Base-by-base conservation (phyloP, 257 asterid genomes). In the Solanum dulcamara region DNA sequence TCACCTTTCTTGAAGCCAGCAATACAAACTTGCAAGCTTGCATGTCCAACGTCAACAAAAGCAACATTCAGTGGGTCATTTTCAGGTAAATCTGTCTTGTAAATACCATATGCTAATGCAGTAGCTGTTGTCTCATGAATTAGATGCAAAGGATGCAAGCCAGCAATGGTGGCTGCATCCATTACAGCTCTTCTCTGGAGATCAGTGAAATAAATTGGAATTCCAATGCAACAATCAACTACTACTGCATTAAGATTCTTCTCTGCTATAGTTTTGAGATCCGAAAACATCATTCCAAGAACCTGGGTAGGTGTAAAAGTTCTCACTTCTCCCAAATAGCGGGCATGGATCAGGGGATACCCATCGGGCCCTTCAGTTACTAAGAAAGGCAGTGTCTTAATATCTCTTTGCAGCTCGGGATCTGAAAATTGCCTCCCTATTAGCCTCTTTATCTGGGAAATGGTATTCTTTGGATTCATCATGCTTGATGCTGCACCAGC, bases 131-230 rank as follows among this genome's bases (percentile, higher is more conserved):
- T 96, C 88, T 96, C 99, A 33, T 96, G 99, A 88, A 96, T 86
- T 51, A 96, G 91, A 87, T 93, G 97, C 87, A 95, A 97, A 51
- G 99, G 98, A 84, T 92, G 98, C 84, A 96, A 88, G 32, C 98
- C 98, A 86, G 99, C 98, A 57, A 96, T 94, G n/a, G 94, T 96
- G 42, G 99, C 98, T 51, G 99, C 99, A 94, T 95, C 99, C 59
- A 94, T 79, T 35, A 96, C 96, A 72, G 98, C 97, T 85, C 98
- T 92, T 87, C 99, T 93, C 90, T 96, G 99, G 53, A 96, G 97
- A 81, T 96, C 99, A 6, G 98, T 96, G 89, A 96, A 95, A 87
- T 95, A 96, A 42, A 95, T 90, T 13, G 99, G 99, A 83, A 96
- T 92, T 51, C 99, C 99, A 53, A 96, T 92, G 90, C 99, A 94